A percentile compares a stretch with the other conserved stretches of the same genome.
Evolutionary conservation across 345 rosid genomes (phyloP).

Genomic region (Arabidopsis arenosa): DNA sequence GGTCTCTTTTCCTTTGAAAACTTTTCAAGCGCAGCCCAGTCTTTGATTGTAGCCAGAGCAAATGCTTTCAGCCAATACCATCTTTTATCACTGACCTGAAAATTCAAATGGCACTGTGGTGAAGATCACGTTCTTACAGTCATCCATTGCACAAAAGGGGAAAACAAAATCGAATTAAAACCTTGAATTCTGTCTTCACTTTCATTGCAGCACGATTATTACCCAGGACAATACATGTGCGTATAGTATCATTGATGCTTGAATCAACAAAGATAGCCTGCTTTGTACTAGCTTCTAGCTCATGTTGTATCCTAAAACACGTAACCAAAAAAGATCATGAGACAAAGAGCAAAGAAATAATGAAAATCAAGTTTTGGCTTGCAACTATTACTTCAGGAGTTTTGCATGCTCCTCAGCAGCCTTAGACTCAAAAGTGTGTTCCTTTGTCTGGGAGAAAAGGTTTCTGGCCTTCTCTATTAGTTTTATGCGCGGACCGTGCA

Average conservation of each 20-base stretch:
- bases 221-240: constrained; percentile 90
- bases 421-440: constrained; percentile 89
- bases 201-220: constrained; percentile 75
- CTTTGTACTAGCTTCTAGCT: constrained; percentile 87
- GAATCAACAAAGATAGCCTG: constrained; percentile 97
- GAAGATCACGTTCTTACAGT: constrained; percentile 18
- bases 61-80: constrained; percentile 97
- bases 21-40: constrained; percentile 92
- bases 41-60: constrained; percentile 88
- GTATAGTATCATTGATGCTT: constrained; percentile 96
- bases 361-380: constrained; percentile 21
- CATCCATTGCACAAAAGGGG: constrained; percentile 8
- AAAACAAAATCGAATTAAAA: constrained; percentile 43
- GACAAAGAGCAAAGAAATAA: constrained; percentile 5
- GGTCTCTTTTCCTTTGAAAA: constrained; percentile 97
- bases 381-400: constrained; percentile 68
- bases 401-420: constrained; percentile 99
- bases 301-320: constrained; percentile 83
- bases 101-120: background rate
- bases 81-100: constrained; percentile 89
- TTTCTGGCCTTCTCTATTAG: constrained; percentile 78
- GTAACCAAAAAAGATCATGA: background rate
- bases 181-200: constrained; percentile 69
- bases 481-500: constrained; percentile 97
- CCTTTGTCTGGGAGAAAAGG: constrained; percentile 89